Evolutionary conservation across 2,329 filamentous ascomycete genomes (phyloP), one percentile per base, ranked within the genome.

Genomic region (Pyrenophora tritici-repentis): DNA sequence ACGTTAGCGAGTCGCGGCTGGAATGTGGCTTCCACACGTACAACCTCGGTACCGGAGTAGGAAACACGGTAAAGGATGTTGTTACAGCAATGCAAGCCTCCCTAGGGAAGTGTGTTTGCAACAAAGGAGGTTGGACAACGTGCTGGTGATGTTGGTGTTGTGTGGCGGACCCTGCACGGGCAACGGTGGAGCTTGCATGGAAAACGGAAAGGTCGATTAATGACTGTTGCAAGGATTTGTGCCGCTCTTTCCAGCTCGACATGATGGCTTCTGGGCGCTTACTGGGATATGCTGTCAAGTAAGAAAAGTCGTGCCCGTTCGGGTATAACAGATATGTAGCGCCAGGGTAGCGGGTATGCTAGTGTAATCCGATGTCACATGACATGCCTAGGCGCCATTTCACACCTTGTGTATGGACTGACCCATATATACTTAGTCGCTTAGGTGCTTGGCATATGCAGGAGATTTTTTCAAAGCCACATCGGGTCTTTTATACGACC

Each of bases 51-150:
- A 68, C 66, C 13, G 72, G 72, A 6, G 52, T 43, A 7, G 71
- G 71, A 10, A 63, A 65, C 42, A 66, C 70, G 4, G 70, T 73
- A 13, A 56, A 56, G 5, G 70, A 73, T 36, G 65, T 73, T 8
- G 63, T 74, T 6, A 42, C 58, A 18, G 56, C 62, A 17, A 67
- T 74, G 42, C 61, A 71, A 42, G 53, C 55, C 24, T 67, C 65
- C n/a, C 60, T 65, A 14, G 55, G 56, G 22, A 4, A 74, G 79
- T 33, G 78, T 87, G 43, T 87, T 83, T 56, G n/a, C 84, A 4
- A 56, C 53, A 4, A 42, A 58, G 9, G 55, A 59, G 33, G 61
- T 61, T 20, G 61, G 55, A 9, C 50, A 67, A 17, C 56, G 71
- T 46, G 58, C 53, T 8, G 71, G 71, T 20, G 71, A 73, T 47